Base-by-base conservation (phyloP, 108 stramenopile genomes). In the Stephanodiscus minutulus region DNA sequence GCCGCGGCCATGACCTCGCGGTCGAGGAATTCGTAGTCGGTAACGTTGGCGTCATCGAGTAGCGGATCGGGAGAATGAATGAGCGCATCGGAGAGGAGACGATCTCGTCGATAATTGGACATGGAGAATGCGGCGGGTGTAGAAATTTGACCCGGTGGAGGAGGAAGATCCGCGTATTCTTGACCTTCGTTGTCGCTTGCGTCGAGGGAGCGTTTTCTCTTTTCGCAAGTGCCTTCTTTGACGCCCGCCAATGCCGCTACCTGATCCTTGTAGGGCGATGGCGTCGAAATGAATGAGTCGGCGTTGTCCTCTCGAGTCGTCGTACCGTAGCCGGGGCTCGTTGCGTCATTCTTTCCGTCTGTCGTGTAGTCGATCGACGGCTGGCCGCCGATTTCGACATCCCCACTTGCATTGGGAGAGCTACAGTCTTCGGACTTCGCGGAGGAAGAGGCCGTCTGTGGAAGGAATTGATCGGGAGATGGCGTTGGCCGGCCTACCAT, bases 401-500 rank as follows among this genome's bases (percentile, higher is more conserved):
- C 29, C 17, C 29, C 31, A 60, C 18, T 36, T 13, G 59, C 36
- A 5, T 18, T 37, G 35, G 18, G 35, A 37, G 59, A 43, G 28
- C 11, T 33, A 53, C 36, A 43, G 55, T 72, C 43, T 1, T 44
- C 33, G 17, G 59, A 56, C 21, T 41, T 52, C 22, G 56, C 9
- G 18, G 68, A 70, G 21, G 57, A 47, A 12, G 57, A 47, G 11
- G 20, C 20, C 5, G 58, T 5, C 36, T 25, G 52, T 22, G 62
- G 48, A 33, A 46, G 22, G 7, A 33, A 54, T 33, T 37, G 70
- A 21, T 48, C 31, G 28, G 70, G 70, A 46, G 70, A 71, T 61
- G 71, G 71, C 43, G 71, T 72, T 0, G 71, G 71, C 27, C 70
- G 70, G 28, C 47, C 50, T 18, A 61, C 41, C 35, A 59, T 37